These are phyloP conservation scores for Pythium brassicae DNA, from an alignment of 352 stramenopile species.

Conservation along the genomic window DNA sequence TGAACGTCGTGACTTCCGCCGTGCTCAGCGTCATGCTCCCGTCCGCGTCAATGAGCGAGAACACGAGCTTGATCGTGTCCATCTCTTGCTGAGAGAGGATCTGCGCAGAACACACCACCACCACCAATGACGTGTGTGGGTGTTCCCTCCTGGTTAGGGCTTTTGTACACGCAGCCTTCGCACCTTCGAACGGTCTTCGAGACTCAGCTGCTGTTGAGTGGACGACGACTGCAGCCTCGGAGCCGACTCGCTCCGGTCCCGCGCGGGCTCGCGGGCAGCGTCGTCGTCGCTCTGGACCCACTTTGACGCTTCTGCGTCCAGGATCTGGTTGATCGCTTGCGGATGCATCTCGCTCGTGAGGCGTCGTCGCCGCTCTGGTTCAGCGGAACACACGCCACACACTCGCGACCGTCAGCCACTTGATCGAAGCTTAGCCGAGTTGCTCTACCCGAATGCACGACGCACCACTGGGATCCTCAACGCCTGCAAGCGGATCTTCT, in stretches of 20 bases:
- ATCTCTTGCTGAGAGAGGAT: slow-evolving; percentile 55
- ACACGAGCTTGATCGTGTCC: slow-evolving; percentile 77
- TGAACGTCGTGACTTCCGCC: slow-evolving; percentile 57
- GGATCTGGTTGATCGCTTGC: slow-evolving; percentile 53
- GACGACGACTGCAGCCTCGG: neutral
- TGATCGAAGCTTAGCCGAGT: too few relatives aligned
- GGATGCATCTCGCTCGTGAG: slow-evolving; percentile 79
- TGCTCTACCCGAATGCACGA: too few relatives aligned
- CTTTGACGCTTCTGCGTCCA: slow-evolving; percentile 64
- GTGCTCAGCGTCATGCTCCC: slow-evolving; percentile 58
- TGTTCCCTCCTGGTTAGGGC: too few relatives aligned
- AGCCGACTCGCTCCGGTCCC: neutral
- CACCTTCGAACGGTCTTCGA: slow-evolving; percentile 32
- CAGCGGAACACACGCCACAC: neutral
- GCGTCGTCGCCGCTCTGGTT: slow-evolving; percentile 32
- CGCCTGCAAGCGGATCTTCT: slow-evolving; percentile 7
- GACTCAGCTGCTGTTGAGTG: neutral
- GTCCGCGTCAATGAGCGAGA: slow-evolving; percentile 77
- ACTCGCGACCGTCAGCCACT: neutral
- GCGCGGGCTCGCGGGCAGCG: slow-evolving; percentile 2
- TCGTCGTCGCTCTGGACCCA: slow-evolving; percentile 59
- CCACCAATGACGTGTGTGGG: too few relatives aligned
- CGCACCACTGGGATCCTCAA: slow-evolving; percentile 9
- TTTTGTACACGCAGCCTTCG: neutral
- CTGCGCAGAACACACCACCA: slow-evolving; percentile 22